Percentiles rank a stretch among this genome's conserved stretches.
phyloP scores from a whole-genome alignment of 1,284 basidiomycete species.

The Golubevia pallescens region DNA sequence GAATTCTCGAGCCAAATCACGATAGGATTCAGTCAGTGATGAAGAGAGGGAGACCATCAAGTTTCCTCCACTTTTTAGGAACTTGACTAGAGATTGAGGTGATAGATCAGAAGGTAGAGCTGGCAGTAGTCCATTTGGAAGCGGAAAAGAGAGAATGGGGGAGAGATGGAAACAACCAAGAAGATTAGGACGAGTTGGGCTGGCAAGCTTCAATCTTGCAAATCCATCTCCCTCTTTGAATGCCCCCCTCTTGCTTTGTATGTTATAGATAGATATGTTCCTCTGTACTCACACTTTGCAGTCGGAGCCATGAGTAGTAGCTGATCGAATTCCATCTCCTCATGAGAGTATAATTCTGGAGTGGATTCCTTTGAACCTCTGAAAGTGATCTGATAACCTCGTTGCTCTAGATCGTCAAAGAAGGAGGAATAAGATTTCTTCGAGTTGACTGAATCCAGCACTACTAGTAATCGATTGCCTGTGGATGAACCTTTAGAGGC shows the following conservation, averaged over 20 bases:
- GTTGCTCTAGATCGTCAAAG: constrained; percentile 19
- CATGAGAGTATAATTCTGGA: constrained; percentile 34
- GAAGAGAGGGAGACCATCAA: constrained; percentile 42
- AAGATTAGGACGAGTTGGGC: neutral
- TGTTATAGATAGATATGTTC: neutral
- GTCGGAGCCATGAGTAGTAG: constrained; percentile 39
- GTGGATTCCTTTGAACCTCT: constrained; percentile 21
- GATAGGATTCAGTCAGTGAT: constrained; percentile 32
- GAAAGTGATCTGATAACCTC: constrained; percentile 34
- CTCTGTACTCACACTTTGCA: constrained; percentile 22
- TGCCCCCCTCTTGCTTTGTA: neutral
- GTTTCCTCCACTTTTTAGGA: constrained; percentile 49
- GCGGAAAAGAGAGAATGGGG: neutral
- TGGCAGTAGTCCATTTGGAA: too few species aligned
- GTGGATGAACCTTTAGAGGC: constrained; percentile 23
- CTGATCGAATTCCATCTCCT: constrained; percentile 50
- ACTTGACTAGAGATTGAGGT: constrained; percentile 44
- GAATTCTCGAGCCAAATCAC: constrained; percentile 58
- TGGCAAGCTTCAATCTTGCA: neutral
- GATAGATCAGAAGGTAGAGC: constrained; percentile 35
- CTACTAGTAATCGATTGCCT: constrained; percentile 45
- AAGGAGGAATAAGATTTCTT: constrained; percentile 24
- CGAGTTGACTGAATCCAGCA: constrained; percentile 21
- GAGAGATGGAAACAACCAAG: neutral
- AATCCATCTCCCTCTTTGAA: too few species aligned